Evolutionary conservation across 2,329 filamentous ascomycete species (phyloP), one percentile per base, ranked within the genome.

Genomic region (Penicillium sp.): DNA sequence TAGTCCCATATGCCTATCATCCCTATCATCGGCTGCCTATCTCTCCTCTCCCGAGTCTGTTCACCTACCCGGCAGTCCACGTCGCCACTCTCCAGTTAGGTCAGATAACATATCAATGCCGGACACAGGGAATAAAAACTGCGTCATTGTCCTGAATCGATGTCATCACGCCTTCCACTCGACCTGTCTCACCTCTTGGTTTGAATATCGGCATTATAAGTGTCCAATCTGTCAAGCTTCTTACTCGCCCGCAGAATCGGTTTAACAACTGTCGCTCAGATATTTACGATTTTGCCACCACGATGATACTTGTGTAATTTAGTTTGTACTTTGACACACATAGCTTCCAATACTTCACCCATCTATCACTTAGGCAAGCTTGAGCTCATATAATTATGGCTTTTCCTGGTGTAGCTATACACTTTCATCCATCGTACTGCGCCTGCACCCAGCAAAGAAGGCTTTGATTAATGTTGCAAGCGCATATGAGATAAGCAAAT

Each of bases 121-220:
- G 14, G 44, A 52, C 8, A 39, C 26, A 31, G 21, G 37, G 48
- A 14, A 48, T 48, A 11, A 55, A 56, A 55, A 55, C 25, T 54
- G 56, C n/a, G 55, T 68, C 10, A 50, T 70, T 33, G 59, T 72
- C n/a, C 52, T 72, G 21, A 71, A 62, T 23, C 62, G 62, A 35
- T 72, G 70, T 52, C 63, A 66, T 47, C 69, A 72, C 52, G 67
- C 64, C 26, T 72, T 72, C 33, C 70, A 72, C 42, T 46, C 62
- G 2, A 43, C 56, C 2, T 72, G 70, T 63, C 60, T 72, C 19
- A 63, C 61, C 13, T 67, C 68, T 37, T 72, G 68, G 69, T 68
- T 70, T 54, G 58, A 68, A 50, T 68, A 71, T 52, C 60, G 62
- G 26, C 65, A 60, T 43, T 71, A 69, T 52, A 64, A 57, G 16